These are phyloP conservation scores for Colletotrichum incanum DNA, from an alignment of 2,329 filamentous ascomycete genomes.

Conservation along the genomic window DNA sequence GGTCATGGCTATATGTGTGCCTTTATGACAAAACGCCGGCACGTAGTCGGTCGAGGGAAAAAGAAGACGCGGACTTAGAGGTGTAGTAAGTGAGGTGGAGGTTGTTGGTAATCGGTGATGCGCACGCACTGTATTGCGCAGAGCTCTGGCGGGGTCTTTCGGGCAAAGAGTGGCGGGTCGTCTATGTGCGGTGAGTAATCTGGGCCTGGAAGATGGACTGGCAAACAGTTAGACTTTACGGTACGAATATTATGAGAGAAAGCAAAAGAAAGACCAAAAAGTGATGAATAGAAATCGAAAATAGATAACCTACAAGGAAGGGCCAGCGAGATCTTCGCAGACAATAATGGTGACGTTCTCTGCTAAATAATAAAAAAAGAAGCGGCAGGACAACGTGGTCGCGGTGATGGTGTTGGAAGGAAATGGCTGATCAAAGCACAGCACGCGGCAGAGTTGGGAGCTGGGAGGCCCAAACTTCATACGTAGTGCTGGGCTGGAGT, in stretches of 20 bases:
- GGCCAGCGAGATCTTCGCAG: background rate
- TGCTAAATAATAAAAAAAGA: conserved; percentile 3
- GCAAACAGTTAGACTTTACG: background rate
- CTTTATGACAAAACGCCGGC: background rate
- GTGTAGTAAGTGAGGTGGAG: background rate
- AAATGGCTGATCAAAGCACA: conserved; percentile 14
- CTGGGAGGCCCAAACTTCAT: conserved; percentile 19
- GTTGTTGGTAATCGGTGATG: conserved; percentile 21
- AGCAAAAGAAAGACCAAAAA: background rate
- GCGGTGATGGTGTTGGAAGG: conserved; percentile 9
- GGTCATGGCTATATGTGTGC: conserved; percentile 32
- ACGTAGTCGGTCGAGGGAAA: background rate
- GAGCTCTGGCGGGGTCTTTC: conserved; percentile 39
- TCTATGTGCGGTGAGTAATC: conserved; percentile 39
- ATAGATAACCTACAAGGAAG: conserved; percentile 3
- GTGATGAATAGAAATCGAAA: background rate
- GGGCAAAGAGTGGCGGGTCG: conserved; percentile 29
- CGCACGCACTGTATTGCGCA: conserved; percentile 12
- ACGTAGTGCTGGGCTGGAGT: background rate
- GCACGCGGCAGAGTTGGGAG: conserved; percentile 16
- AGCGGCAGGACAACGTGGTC: conserved; percentile 2
- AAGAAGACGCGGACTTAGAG: background rate
- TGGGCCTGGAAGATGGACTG: conserved; percentile 6
- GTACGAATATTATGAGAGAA: background rate
- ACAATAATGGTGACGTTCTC: background rate